Evolutionary conservation across 2,329 filamentous ascomycete species (phyloP).

Genomic region (Arthrobotrys musiformis): DNA sequence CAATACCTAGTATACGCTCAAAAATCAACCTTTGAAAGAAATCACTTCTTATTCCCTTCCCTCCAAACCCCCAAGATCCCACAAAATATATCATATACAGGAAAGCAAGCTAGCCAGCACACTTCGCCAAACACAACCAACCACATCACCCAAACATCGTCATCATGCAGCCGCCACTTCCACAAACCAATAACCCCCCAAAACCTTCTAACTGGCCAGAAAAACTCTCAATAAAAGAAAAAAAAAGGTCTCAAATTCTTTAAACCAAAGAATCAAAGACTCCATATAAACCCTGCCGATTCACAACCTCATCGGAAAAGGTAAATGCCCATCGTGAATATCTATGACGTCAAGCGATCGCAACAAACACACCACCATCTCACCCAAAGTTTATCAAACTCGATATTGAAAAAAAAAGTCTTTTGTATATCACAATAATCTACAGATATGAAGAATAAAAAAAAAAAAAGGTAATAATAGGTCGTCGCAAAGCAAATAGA

Average conservation of each 20-base stretch:
- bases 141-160: background rate
- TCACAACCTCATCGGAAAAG: background rate
- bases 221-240: background rate
- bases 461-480: background rate
- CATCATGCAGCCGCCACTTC: slow-evolving; percentile 1
- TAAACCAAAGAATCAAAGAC: background rate
- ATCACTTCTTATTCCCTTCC: too few relatives aligned
- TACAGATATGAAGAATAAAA: slow-evolving; percentile 11
- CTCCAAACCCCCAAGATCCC: too few relatives aligned
- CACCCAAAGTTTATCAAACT: background rate
- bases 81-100: too few relatives aligned
- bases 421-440: slow-evolving; percentile 23
- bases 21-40: background rate
- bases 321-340: background rate
- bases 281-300: background rate
- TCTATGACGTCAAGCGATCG: slow-evolving; percentile 5
- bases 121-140: background rate
- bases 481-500: background rate
- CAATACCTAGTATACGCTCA: background rate
- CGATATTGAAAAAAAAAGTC: slow-evolving; percentile 4
- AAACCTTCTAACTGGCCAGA: background rate
- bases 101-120: background rate
- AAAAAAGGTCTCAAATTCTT: slow-evolving; percentile 26
- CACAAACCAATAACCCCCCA: background rate
- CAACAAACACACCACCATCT: background rate